These are phyloP conservation scores for Mycena capillaripes DNA, from an alignment of 768 basidiomycete genomes.

Conservation along the genomic window DNA sequence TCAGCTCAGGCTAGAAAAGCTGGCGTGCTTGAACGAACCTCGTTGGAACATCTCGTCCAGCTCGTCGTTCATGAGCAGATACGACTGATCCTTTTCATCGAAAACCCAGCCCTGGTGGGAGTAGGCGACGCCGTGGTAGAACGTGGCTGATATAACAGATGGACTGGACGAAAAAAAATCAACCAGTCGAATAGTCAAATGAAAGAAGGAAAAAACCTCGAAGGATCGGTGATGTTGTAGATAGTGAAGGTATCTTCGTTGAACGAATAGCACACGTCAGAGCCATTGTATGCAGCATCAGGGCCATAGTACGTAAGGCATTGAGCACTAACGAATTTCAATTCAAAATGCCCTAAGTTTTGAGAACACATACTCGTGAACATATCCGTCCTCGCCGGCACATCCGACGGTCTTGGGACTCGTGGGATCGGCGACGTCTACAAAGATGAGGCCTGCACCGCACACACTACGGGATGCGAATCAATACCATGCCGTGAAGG, in stretches of 20 bases:
- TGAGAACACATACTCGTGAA: conserved; percentile 43
- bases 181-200: not conserved
- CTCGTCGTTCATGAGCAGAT: conserved; percentile 46
- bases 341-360: no score
- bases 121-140: conserved; percentile 47
- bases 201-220: not conserved
- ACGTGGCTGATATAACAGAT: conserved; percentile 43
- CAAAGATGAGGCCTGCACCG: conserved; percentile 45
- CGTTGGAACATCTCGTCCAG: conserved; percentile 38
- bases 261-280: conserved; percentile 47
- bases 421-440: conserved; percentile 45
- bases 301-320: conserved; percentile 47
- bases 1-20: no score
- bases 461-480: conserved; percentile 23
- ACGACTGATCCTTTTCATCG: conserved; percentile 42
- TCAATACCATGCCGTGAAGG: not conserved
- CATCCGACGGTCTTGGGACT: conserved; percentile 42
- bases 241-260: conserved; percentile 49
- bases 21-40: not conserved
- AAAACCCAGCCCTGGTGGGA: conserved; percentile 50
- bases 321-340: conserved; percentile 39
- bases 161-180: conserved; percentile 20
- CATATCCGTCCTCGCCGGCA: conserved; percentile 47
- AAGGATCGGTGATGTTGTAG: conserved; percentile 35
- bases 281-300: conserved; percentile 43